Percentiles rank a stretch among this genome's conserved stretches.
These are phyloP conservation scores for Pseudotulostoma volvatum DNA, from an alignment of 495 filamentous ascomycete species.

Conservation along the genomic window DNA sequence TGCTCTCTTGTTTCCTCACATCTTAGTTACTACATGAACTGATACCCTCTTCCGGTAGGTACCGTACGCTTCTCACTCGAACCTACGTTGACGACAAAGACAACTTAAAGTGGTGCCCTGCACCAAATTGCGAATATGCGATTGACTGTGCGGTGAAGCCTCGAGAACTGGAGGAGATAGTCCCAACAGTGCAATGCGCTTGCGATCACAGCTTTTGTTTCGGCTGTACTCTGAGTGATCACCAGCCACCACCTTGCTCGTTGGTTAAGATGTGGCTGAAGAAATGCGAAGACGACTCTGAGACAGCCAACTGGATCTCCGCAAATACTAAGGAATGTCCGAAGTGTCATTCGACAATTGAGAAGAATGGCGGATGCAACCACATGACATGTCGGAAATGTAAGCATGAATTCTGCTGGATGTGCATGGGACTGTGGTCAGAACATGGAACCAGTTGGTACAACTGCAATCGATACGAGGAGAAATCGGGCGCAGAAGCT, in stretches of 20 bases:
- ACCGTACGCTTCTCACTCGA: slow-evolving; percentile 70
- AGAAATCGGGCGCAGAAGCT: slow-evolving; percentile 82
- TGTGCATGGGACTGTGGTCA: slow-evolving; percentile 98
- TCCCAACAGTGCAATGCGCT: slow-evolving; percentile 72
- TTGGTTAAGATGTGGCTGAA: slow-evolving; percentile 93
- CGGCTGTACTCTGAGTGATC: slow-evolving; percentile 82
- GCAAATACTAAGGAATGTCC: slow-evolving; percentile 98
- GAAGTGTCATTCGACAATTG: slow-evolving; percentile 87
- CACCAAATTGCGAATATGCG: slow-evolving; percentile 85
- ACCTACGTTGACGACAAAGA: slow-evolving; percentile 97
- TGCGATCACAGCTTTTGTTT: slow-evolving; percentile 89
- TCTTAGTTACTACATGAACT: slow-evolving; percentile 4
- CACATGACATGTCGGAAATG: slow-evolving; percentile 99
- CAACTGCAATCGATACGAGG: slow-evolving; percentile 94
- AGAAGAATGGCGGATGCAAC: slow-evolving; percentile 98
- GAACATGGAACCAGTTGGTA: slow-evolving; percentile 99
- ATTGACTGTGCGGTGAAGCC: slow-evolving; percentile 76
- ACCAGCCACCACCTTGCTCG: slow-evolving; percentile 82
- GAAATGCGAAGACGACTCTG: slow-evolving; percentile 96
- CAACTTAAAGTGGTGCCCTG: slow-evolving; percentile 89
- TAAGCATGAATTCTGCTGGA: slow-evolving; percentile 98
- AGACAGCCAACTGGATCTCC: slow-evolving; percentile 98
- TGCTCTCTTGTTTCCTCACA: slow-evolving; percentile 5
- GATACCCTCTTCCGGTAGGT: slow-evolving; percentile 35
- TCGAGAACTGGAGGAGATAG: slow-evolving; percentile 64